Conservation (phyloP, 2,329 filamentous ascomycete genomes). For the Ophiostoma himal-ulmi region DNA sequence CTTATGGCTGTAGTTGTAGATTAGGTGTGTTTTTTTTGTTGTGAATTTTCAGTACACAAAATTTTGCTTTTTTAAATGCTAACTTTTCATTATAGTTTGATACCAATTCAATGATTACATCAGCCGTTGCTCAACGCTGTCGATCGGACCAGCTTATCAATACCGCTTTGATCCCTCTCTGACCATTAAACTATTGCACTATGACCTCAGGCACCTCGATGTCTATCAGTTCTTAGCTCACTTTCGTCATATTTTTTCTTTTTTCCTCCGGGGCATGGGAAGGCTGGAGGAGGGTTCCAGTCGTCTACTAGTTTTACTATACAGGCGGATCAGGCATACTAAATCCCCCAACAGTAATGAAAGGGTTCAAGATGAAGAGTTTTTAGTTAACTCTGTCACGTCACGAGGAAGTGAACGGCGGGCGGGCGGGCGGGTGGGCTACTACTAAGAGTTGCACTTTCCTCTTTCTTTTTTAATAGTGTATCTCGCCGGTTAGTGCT, state of each 20-base stretch:
- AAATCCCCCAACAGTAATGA: not conserved
- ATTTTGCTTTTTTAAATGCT: not conserved
- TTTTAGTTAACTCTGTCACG: not conserved
- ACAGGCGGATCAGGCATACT: not conserved
- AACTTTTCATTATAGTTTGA: not conserved
- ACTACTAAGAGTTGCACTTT: not conserved
- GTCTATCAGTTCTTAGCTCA: not conserved
- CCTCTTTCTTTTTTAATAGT: not conserved
- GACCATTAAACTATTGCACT: not conserved
- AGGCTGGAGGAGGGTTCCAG: not conserved
- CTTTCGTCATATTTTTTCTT: constrained; percentile 9
- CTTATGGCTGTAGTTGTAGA: no score
- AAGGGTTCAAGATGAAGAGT: constrained; percentile 6
- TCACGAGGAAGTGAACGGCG: not conserved
- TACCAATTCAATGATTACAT: not conserved
- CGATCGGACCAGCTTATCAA: not conserved
- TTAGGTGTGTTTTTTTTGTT: no score
- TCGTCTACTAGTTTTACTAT: not conserved
- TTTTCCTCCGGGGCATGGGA: not conserved
- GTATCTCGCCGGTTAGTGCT: not conserved
- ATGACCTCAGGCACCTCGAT: not conserved
- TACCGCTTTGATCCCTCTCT: not conserved
- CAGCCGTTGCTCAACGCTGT: not conserved
- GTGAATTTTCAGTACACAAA: no score
- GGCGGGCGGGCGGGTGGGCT: not conserved